phyloP scores from a whole-genome alignment of 2,329 filamentous ascomycete genomes.

The Cladosporium sp. region DNA sequence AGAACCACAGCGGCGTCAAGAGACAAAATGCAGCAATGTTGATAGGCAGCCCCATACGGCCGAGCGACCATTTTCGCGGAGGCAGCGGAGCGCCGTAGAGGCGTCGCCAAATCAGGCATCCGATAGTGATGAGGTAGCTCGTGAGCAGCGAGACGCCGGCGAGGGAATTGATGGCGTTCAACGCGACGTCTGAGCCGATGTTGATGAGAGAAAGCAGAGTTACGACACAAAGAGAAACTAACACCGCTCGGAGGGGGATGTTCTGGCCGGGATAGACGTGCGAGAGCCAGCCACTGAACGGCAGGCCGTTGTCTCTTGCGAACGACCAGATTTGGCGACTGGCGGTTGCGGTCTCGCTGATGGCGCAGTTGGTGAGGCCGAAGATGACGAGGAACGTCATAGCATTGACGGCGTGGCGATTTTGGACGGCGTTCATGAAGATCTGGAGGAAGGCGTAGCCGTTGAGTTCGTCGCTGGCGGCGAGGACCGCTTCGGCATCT shows the following conservation, averaged over 20 bases:
- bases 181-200: constrained; percentile 33
- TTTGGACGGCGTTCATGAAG: constrained; percentile 33
- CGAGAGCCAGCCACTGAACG: constrained; percentile 1
- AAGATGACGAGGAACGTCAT: constrained; percentile 24
- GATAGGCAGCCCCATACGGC: constrained; percentile 13
- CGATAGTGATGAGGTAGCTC: constrained; percentile 24
- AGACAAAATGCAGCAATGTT: constrained; percentile 13
- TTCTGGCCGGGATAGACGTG: constrained; percentile 8
- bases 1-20: constrained; percentile 18
- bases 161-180: constrained; percentile 38
- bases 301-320: constrained; percentile 20
- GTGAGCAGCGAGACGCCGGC: constrained; percentile 31
- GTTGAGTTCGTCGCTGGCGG: constrained; percentile 28
- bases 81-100: constrained; percentile 20
- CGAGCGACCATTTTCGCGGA: constrained; percentile 21
- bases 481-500: constrained; percentile 31
- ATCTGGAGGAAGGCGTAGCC: constrained; percentile 37
- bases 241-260: constrained; percentile 25
- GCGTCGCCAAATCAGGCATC: constrained; percentile 21
- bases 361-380: constrained; percentile 13
- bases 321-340: constrained; percentile 39
- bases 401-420: constrained; percentile 22
- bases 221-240: constrained; percentile 19
- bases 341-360: constrained; percentile 36
- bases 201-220: constrained; percentile 28